These are phyloP conservation scores for Malus sieversii DNA, from an alignment of 306 rosid species.

Conservation along the genomic window DNA sequence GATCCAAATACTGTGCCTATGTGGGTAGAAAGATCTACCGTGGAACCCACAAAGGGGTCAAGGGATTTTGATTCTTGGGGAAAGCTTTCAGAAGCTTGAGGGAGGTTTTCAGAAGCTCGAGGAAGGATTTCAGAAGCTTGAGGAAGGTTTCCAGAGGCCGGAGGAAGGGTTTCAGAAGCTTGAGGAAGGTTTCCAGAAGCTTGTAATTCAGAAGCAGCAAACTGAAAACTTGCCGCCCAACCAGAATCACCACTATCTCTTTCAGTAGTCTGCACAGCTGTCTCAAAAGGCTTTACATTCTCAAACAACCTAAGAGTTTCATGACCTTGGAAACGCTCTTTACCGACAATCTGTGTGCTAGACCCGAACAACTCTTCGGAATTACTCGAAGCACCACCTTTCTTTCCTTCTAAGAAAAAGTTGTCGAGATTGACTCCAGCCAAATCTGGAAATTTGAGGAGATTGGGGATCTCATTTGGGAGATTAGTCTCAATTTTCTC, in stretches of 20 bases:
- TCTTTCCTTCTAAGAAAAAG: slow-evolving; percentile 37
- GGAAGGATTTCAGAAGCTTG: background rate
- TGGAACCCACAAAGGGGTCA: slow-evolving; percentile 37
- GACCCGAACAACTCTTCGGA: slow-evolving; percentile 21
- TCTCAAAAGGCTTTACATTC: slow-evolving; percentile 35
- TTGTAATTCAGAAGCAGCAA: slow-evolving; percentile 18
- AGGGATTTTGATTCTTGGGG: slow-evolving; percentile 32
- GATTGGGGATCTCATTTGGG: slow-evolving; percentile 15
- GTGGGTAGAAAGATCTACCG: slow-evolving; percentile 26
- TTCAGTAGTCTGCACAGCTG: slow-evolving; percentile 25
- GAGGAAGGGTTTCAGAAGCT: slow-evolving; percentile 30
- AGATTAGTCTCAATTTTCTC: slow-evolving; percentile 31
- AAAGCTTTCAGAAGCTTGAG: slow-evolving; percentile 8
- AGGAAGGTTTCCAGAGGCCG: slow-evolving; percentile 18
- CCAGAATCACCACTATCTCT: slow-evolving; percentile 39
- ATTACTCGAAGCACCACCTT: slow-evolving; percentile 23
- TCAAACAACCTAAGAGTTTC: slow-evolving; percentile 56
- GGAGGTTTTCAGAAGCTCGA: slow-evolving; percentile 27
- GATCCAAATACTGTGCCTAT: slow-evolving; percentile 37
- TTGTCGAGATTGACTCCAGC: slow-evolving; percentile 48
- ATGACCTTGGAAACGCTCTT: slow-evolving; percentile 23
- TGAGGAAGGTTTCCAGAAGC: background rate
- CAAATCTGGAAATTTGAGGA: slow-evolving; percentile 41
- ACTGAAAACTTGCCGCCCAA: slow-evolving; percentile 68
- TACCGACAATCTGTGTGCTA: slow-evolving; percentile 11